A percentile compares a stretch with the other conserved stretches of the same genome.
phyloP scores from a whole-genome alignment of 2,329 filamentous ascomycete genomes.

The Penicillium concentricum region DNA sequence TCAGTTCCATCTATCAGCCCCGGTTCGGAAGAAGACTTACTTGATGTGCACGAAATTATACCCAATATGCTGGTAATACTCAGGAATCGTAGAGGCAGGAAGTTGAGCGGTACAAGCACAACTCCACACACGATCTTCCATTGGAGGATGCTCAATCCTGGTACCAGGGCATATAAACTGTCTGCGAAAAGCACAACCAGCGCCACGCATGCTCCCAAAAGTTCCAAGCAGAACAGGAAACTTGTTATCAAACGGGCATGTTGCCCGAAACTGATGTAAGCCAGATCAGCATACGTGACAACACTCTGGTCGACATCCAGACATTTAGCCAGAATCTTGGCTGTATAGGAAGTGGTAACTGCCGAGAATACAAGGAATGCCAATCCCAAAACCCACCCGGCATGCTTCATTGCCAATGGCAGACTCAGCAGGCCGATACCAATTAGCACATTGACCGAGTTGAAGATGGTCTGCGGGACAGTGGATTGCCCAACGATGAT shows the following conservation, averaged over 20 bases:
- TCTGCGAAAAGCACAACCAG: conserved; percentile 92
- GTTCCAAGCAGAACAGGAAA: conserved; percentile 81
- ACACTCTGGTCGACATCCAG: conserved; percentile 81
- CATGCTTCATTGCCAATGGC: conserved; percentile 81
- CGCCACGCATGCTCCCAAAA: conserved; percentile 85
- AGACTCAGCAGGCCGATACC: conserved; percentile 86
- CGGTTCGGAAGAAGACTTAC: conserved; percentile 54
- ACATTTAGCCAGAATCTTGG: conserved; percentile 79
- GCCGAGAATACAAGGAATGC: conserved; percentile 72
- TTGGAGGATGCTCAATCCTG: conserved; percentile 62
- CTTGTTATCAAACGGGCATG: conserved; percentile 79
- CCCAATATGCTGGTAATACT: conserved; percentile 90
- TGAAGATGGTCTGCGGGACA: conserved; percentile 91
- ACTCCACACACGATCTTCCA: conserved; percentile 87
- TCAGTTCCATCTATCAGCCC: conserved; percentile 25
- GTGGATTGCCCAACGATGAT: conserved; percentile 92
- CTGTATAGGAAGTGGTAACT: conserved; percentile 78
- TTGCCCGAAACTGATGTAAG: conserved; percentile 84
- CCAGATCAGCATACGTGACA: conserved; percentile 92
- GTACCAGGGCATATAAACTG: conserved; percentile 75
- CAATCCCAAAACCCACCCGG: conserved; percentile 84
- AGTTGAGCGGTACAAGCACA: conserved; percentile 77
- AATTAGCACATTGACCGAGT: conserved; percentile 90
- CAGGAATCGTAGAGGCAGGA: conserved; percentile 76
- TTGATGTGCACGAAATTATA: conserved; percentile 85